Percentiles rank a stretch among this genome's conserved stretches.
Conservation (phyloP, 2,329 filamentous ascomycete genomes). For the Neonectria ditissima region DNA sequence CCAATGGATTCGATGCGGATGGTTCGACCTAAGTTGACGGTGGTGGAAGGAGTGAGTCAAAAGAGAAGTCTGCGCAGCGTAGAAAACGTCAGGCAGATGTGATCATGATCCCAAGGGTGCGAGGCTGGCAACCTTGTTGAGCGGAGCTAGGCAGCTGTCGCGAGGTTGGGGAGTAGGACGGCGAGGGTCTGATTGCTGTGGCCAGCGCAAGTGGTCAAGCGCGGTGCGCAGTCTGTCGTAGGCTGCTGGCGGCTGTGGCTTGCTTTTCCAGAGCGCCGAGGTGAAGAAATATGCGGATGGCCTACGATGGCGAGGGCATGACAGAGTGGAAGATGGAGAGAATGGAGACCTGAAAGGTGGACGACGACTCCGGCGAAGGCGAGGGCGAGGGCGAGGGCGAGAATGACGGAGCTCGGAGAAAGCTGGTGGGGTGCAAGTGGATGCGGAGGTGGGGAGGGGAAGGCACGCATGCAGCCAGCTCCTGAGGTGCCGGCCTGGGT, state of each 20-base stretch:
- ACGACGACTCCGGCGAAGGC: constrained; percentile 4
- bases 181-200: constrained; percentile 25
- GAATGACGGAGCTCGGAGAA: constrained; percentile 29
- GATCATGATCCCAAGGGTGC: constrained; percentile 27
- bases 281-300: not conserved
- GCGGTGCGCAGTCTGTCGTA: not conserved
- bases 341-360: not conserved
- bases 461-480: constrained; percentile 19
- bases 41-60: not conserved
- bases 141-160: constrained; percentile 33
- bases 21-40: not conserved
- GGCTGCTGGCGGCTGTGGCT: not conserved
- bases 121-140: constrained; percentile 26
- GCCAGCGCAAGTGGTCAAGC: constrained; percentile 12
- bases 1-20: constrained; percentile 12
- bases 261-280: not conserved
- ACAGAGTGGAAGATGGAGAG: not conserved
- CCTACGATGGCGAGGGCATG: not conserved
- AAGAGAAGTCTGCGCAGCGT: constrained; percentile 15
- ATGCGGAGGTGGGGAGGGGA: constrained; percentile 24
- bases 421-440: constrained; percentile 34
- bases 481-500: constrained; percentile 5
- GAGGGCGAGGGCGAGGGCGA: constrained; percentile 14
- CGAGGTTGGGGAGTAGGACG: constrained; percentile 40
- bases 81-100: constrained; percentile 24